Evolutionary conservation across 176 grass and related monocot genomes (phyloP).

Genomic region (Bromus sterilis): DNA sequence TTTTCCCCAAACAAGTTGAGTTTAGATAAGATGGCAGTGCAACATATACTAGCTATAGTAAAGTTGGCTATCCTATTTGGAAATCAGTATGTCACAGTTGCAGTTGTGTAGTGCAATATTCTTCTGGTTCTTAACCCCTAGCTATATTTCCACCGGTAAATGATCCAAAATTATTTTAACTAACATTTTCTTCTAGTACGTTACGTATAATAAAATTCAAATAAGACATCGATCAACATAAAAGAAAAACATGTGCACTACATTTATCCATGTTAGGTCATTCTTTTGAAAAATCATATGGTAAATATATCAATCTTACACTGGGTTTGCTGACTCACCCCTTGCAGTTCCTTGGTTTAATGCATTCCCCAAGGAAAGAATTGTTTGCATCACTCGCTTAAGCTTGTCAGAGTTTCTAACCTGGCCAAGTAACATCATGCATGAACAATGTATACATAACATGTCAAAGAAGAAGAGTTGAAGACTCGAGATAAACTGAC

Average conservation of each 20-base stretch:
- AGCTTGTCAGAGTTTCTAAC: constrained; percentile 79
- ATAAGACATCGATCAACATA: not conserved
- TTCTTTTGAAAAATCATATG: constrained; percentile 8
- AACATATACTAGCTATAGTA: not conserved
- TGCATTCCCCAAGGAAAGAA: constrained; percentile 92
- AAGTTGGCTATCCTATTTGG: not conserved
- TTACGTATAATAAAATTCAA: not conserved
- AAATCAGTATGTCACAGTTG: not conserved
- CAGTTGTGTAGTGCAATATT: not conserved
- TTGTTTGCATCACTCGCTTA: constrained; percentile 86
- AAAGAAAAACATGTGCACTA: not conserved
- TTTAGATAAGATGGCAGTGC: not conserved
- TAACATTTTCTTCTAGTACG: not conserved
- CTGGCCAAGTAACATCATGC: constrained; percentile 40
- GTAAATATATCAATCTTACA: constrained; percentile 14
- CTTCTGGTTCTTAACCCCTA: constrained; percentile 1
- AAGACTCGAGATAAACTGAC: not conserved
- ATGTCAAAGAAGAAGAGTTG: constrained; percentile 1
- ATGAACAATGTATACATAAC: constrained; percentile 8
- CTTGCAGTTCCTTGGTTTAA: constrained; percentile 98
- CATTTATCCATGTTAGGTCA: not conserved
- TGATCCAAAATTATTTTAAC: not conserved
- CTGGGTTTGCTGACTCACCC: constrained; percentile 44
- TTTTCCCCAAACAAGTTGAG: not conserved
- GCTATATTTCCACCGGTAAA: constrained; percentile 6